Percentiles rank a stretch among this genome's conserved stretches.
Evolutionary conservation across 305 asterid genomes (phyloP).

Genomic region (Solanum hybrid): DNA sequence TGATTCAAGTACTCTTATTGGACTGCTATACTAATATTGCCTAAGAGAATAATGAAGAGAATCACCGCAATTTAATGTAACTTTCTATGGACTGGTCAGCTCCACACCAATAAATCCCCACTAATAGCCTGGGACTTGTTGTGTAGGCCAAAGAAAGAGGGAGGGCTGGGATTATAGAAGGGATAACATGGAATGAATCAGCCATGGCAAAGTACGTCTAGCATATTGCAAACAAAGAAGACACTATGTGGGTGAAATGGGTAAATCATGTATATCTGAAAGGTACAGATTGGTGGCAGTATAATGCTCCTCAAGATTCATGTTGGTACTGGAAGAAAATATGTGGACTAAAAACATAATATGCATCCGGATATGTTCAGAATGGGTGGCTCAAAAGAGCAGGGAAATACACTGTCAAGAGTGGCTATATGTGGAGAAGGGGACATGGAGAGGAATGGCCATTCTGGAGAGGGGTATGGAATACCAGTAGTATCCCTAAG

Average conservation of each 20-base stretch:
- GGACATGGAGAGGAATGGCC: neutral
- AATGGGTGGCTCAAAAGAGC: neutral
- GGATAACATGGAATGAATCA: neutral
- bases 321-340: neutral
- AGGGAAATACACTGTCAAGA: neutral
- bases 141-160: neutral
- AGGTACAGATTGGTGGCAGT: neutral
- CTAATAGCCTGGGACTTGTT: neutral
- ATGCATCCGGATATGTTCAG: neutral
- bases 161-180: neutral
- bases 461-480: neutral
- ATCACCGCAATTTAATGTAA: neutral
- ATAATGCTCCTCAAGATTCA: neutral
- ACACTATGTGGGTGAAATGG: neutral
- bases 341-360: neutral
- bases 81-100: neutral
- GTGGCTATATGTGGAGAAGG: neutral
- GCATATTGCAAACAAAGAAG: neutral
- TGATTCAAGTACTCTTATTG: neutral
- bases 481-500: neutral
- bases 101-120: neutral
- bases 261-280: neutral
- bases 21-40: neutral
- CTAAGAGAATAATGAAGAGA: neutral
- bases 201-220: neutral